Base-by-base conservation (phyloP, 2,329 filamentous ascomycete species). In the Uncinocarpus reesii region DNA sequence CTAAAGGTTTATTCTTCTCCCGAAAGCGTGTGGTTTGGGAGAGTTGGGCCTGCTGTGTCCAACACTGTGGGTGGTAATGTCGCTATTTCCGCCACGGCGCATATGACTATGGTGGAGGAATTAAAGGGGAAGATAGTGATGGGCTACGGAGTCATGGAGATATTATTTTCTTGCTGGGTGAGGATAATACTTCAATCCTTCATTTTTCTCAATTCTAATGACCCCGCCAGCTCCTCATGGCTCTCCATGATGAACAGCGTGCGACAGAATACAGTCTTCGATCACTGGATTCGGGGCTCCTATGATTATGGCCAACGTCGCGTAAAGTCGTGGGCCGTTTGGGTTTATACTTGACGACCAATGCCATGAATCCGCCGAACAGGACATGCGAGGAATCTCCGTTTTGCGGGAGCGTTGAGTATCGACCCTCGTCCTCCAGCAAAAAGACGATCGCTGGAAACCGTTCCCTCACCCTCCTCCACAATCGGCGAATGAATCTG, bases 61-160 rank as follows among this genome's bases (percentile, higher is more conserved):
- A 24, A 23, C 20, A 13, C 34, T n/a, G 2, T 23, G 4, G 4
- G 18, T 28, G 29, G 15, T 31, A 26, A 35, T 42, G 15, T 24
- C 18, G 28, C 31, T n/a, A 24, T 24, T 20, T 29, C 36, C 3
- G 34, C 34, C 40, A 52, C 49, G 18, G 36, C 48, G 15, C 7
- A 18, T 26, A 16, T 28, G 35, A 20, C 18, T 7, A 10, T 16
- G 21, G 72, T 79, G 42, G 82, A 88, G 53, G 76, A 78, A 20
- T 66, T 95, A 58, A 87, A 89, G 70, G 94, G 93, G 62, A 78
- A 86, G 43, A 71, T 94, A 34, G 79, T 94, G 34, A 93, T 95
- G 62, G 81, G 84, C 0, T 92, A 87, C 66, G 80, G 80, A 7
- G 92, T 95, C 59, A 61, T 94, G 60, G 89, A 95, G 71, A 78